These are phyloP conservation scores for Begonia fuchsioides DNA, from an alignment of 306 rosid genomes.

Conservation along the genomic window DNA sequence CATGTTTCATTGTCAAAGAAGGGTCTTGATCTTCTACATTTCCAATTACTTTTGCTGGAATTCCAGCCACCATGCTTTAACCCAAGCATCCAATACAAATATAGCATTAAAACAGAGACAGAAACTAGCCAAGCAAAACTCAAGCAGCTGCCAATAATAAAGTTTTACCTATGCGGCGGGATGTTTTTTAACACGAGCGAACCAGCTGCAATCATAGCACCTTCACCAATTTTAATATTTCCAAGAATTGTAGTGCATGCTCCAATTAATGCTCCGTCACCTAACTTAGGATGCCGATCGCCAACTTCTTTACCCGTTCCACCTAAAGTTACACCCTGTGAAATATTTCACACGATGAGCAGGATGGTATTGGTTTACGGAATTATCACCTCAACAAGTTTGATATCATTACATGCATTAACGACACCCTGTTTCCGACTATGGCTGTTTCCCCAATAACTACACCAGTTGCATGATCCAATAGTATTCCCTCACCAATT, in stretches of 20 bases:
- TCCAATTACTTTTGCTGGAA: conserved; percentile 70
- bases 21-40: conserved; percentile 48
- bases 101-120: not conserved
- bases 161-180: conserved; percentile 58
- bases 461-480: conserved; percentile 95
- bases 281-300: conserved; percentile 88
- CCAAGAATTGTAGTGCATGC: conserved; percentile 83
- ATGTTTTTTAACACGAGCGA: conserved; percentile 72
- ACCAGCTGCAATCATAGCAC: conserved; percentile 82
- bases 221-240: conserved; percentile 68
- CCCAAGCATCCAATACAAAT: too few species aligned
- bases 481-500: conserved; percentile 89
- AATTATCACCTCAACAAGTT: too few species aligned
- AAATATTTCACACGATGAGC: not conserved
- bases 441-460: conserved; percentile 97
- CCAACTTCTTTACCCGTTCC: conserved; percentile 81
- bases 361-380: too few species aligned
- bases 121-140: not conserved
- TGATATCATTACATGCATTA: conserved; percentile 54
- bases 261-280: conserved; percentile 83
- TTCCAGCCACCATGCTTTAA: conserved; percentile 75
- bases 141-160: not conserved
- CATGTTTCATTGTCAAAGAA: conserved; percentile 91
- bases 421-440: conserved; percentile 83
- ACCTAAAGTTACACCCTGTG: conserved; percentile 83